Evolutionary conservation across 2,329 filamentous ascomycete species (phyloP).

Genomic region (Periconia sp.): DNA sequence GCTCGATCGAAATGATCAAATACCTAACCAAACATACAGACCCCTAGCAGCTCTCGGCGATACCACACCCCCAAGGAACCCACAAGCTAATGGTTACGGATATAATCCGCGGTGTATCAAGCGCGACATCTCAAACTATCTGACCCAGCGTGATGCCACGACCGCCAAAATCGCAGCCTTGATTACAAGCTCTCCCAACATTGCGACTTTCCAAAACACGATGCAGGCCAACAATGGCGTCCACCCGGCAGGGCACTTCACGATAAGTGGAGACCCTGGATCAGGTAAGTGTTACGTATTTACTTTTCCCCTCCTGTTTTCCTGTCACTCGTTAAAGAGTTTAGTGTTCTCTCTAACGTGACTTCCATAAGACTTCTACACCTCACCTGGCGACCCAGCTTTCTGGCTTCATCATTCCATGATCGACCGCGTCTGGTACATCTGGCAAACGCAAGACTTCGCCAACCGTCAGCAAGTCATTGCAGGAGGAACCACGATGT

Average conservation of each 20-base stretch:
- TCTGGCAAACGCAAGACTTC: slow-evolving; percentile 53
- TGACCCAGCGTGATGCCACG: slow-evolving; percentile 28
- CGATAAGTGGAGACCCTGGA: slow-evolving; percentile 48
- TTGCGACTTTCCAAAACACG: slow-evolving; percentile 42
- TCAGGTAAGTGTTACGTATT: slow-evolving; percentile 25
- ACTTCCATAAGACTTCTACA: slow-evolving; percentile 41
- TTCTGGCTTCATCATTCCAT: slow-evolving; percentile 55
- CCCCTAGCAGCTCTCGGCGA: slow-evolving; percentile 24
- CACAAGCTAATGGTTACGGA: slow-evolving; percentile 31
- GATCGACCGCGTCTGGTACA: slow-evolving; percentile 53
- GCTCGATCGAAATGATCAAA: neutral
- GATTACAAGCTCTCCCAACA: slow-evolving; percentile 25
- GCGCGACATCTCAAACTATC: slow-evolving; percentile 40
- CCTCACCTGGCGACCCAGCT: slow-evolving; percentile 49
- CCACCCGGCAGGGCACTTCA: slow-evolving; percentile 51
- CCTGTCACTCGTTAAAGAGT: slow-evolving; percentile 1
- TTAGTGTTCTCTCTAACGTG: neutral
- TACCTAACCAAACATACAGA: slow-evolving; percentile 9
- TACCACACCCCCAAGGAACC: slow-evolving; percentile 43
- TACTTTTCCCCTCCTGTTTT: neutral
- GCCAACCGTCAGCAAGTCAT: slow-evolving; percentile 45
- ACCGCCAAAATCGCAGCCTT: slow-evolving; percentile 30
- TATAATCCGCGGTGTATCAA: slow-evolving; percentile 46
- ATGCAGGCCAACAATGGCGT: slow-evolving; percentile 44
- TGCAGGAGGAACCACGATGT: slow-evolving; percentile 48